phyloP scores from a whole-genome alignment of 192 early-diverging fungal species.

The Globomyces pollinis-pini region DNA sequence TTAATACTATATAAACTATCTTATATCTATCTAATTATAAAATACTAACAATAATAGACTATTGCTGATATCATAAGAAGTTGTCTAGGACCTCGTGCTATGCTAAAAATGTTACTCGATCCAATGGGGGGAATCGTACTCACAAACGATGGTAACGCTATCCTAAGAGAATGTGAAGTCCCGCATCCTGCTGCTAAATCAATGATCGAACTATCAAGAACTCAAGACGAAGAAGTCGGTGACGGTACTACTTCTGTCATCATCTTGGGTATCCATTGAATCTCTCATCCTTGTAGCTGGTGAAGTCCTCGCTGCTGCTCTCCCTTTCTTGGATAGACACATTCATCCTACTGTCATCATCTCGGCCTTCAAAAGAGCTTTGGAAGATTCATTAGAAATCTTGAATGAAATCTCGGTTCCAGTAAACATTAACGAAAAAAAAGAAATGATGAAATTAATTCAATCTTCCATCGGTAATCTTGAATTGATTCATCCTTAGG shows the following conservation, averaged over 20 bases:
- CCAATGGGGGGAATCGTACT: constrained; percentile 99
- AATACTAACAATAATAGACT: constrained; percentile 47
- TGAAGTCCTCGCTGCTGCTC: constrained; percentile 84
- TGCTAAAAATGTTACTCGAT: constrained; percentile 99
- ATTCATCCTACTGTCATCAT: constrained; percentile 98
- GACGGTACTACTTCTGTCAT: constrained; percentile 99
- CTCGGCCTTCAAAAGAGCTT: constrained; percentile 81
- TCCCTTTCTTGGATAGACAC: constrained; percentile 92
- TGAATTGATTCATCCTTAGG: constrained; percentile 71
- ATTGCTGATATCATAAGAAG: constrained; percentile 98
- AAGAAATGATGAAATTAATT: constrained; percentile 88
- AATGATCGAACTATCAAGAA: constrained; percentile 98
- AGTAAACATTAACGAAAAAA: constrained; percentile 73
- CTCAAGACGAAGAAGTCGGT: constrained; percentile 99
- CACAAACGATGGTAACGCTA: constrained; percentile 99
- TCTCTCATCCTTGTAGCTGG: constrained; percentile 56
- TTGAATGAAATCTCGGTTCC: constrained; percentile 76
- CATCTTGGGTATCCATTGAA: constrained; percentile 88
- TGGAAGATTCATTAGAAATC: constrained; percentile 70
- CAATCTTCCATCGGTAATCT: constrained; percentile 41
- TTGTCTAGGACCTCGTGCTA: constrained; percentile 94
- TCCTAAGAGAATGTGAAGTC: constrained; percentile 96
- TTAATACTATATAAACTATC: neutral
- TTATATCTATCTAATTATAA: neutral
- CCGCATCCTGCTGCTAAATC: constrained; percentile 99